A percentile compares a stretch with the other conserved stretches of the same genome.
These are phyloP conservation scores for Acacia confusa DNA, from an alignment of 306 rosid species.

Conservation along the genomic window DNA sequence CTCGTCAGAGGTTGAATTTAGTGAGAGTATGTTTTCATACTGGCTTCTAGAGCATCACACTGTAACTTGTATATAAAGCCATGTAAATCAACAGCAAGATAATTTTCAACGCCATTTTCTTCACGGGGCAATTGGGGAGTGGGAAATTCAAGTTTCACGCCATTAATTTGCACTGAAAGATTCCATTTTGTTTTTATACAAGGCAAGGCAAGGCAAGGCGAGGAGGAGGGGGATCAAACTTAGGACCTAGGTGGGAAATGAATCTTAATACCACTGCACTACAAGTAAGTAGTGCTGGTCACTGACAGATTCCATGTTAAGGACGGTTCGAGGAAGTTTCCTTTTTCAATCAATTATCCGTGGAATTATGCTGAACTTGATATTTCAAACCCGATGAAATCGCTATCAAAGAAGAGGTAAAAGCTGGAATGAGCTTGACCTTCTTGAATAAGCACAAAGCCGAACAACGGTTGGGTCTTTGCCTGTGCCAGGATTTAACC, in stretches of 20 bases:
- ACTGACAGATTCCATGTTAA: neutral
- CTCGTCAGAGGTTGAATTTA: slow-evolving; percentile 62
- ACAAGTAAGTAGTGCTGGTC: too few relatives aligned
- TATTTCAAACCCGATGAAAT: neutral
- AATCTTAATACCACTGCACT: too few relatives aligned
- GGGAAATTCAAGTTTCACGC: neutral
- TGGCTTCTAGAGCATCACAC: slow-evolving; percentile 37
- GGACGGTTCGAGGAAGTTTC: neutral
- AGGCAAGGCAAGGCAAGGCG: too few relatives aligned
- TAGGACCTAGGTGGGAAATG: too few relatives aligned
- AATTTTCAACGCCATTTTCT: slow-evolving; percentile 36
- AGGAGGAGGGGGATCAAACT: too few relatives aligned
- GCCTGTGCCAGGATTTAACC: neutral
- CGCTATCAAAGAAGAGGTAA: neutral
- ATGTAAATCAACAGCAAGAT: slow-evolving; percentile 50
- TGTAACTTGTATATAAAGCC: slow-evolving; percentile 66
- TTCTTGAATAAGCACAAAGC: neutral
- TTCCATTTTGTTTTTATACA: too few relatives aligned
- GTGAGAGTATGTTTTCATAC: slow-evolving; percentile 43
- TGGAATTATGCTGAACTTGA: neutral
- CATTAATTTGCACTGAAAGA: neutral
- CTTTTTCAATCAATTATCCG: neutral
- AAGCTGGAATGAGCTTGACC: neutral
- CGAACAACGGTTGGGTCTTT: too few relatives aligned
- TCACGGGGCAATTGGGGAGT: neutral